phyloP scores from a whole-genome alignment of 2,329 filamentous ascomycete genomes.

The Aspergillus neoniger region DNA sequence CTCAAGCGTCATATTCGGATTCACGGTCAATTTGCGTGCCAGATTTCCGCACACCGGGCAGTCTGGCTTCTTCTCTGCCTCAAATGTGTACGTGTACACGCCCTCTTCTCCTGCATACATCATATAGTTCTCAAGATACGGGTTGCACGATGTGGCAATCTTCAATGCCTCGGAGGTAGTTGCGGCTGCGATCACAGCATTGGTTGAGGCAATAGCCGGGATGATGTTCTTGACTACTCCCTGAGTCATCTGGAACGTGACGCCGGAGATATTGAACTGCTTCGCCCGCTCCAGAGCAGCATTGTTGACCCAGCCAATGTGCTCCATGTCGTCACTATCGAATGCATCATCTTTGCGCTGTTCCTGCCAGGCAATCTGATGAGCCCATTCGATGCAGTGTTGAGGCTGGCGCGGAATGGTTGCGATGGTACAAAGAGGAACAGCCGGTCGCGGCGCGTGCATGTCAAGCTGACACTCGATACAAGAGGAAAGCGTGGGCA shows the following conservation, averaged over 20 bases:
- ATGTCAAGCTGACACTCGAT: constrained; percentile 99
- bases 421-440: constrained; percentile 93
- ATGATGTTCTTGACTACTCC: constrained; percentile 99
- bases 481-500: constrained; percentile 90
- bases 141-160: constrained; percentile 79
- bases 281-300: constrained; percentile 77
- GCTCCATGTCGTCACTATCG: constrained; percentile 94
- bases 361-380: constrained; percentile 95
- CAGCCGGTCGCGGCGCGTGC: constrained; percentile 95
- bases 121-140: constrained; percentile 92
- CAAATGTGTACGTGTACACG: constrained; percentile 97
- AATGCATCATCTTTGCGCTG: constrained; percentile 79
- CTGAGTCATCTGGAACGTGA: constrained; percentile 94
- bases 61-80: constrained; percentile 89
- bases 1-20: constrained; percentile 71
- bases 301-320: constrained; percentile 94
- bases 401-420: constrained; percentile 96
- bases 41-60: constrained; percentile 91
- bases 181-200: constrained; percentile 91
- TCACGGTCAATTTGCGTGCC: constrained; percentile 72
- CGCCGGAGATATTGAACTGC: constrained; percentile 87
- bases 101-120: constrained; percentile 97
- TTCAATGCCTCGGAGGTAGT: constrained; percentile 98
- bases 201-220: constrained; percentile 95
- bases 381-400: constrained; percentile 98